Evolutionary conservation across 257 asterid genomes (phyloP), one percentile per base, ranked within the genome.

Genomic region (Ilex asprella): DNA sequence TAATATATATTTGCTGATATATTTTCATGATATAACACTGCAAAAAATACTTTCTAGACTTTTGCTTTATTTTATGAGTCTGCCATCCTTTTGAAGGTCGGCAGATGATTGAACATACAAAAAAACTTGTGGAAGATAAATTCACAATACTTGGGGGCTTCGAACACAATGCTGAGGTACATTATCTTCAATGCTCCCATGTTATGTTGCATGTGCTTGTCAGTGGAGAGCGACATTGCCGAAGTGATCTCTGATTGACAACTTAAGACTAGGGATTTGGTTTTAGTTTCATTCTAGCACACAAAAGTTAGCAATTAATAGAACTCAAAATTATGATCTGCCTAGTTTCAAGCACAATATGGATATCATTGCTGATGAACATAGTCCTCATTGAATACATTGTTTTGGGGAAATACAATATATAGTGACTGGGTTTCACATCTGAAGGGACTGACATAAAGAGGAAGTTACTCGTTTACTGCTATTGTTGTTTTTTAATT

Each of bases 71-170:
- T 59, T 76, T 35, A 44, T 75, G 52, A 70, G 56, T 29, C 62
- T 35, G 58, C 56, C 21, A 39, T 80, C 60, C 49, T 75, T 60
- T 39, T 61, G 35, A 73, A 92, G 99, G 99, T 64, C 96, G 99
- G 30, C 95, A 93, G 76, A 89, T 93, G 99, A 93, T 93, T 79
- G 99, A 93, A 74, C 95, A 87, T 81, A 89, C 99, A 53, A 89
- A 89, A 73, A 89, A 87, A 68, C 85, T 89, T 16, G 99, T 93
- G 79, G 99, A 93, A 76, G 97, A 85, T 65, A 93, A 85, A 69
- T 93, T 93, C 78, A 82, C 86, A 15, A 73, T 76, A 74, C 78
- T 81, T 67, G 86, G 84, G 73, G 96, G 96, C 78, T 93, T 87
- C 74, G 85, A 85, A 67, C 91, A 93, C 81, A 89, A 69, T 62